phyloP scores from a whole-genome alignment of 1,284 basidiomycete species.

The Naganishia cerealis region DNA sequence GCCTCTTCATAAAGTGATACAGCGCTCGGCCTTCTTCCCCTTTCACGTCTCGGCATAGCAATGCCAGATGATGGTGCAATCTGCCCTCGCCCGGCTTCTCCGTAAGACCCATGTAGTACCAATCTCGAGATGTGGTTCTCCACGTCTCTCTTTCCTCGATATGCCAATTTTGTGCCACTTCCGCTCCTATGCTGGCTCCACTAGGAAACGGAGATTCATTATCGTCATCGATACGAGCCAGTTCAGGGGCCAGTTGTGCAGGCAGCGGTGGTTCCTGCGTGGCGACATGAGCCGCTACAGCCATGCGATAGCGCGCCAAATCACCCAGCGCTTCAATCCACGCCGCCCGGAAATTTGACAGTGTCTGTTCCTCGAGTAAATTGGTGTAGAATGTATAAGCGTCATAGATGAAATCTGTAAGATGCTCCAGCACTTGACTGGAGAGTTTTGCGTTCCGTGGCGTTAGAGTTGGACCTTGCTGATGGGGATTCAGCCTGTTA shows the following conservation, averaged over 20 bases:
- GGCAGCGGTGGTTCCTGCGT: slow-evolving; percentile 56
- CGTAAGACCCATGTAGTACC: slow-evolving; percentile 84
- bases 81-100: slow-evolving; percentile 88
- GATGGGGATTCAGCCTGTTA: slow-evolving; percentile 19
- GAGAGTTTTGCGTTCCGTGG: slow-evolving; percentile 28
- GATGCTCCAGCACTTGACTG: slow-evolving; percentile 61
- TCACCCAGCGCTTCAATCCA: slow-evolving; percentile 98
- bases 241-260: slow-evolving; percentile 12
- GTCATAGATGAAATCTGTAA: slow-evolving; percentile 89
- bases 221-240: slow-evolving; percentile 39
- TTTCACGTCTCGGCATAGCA: slow-evolving; percentile 77
- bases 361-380: slow-evolving; percentile 76
- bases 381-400: slow-evolving; percentile 91
- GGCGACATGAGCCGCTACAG: slow-evolving; percentile 63
- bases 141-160: slow-evolving; percentile 88
- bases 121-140: slow-evolving; percentile 83
- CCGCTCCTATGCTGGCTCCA: slow-evolving; percentile 78
- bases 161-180: slow-evolving; percentile 80
- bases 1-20: slow-evolving; percentile 97
- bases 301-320: slow-evolving; percentile 90
- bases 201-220: slow-evolving; percentile 41
- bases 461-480: slow-evolving; percentile 35
- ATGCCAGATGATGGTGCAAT: slow-evolving; percentile 89
- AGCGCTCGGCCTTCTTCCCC: slow-evolving; percentile 80
- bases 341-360: slow-evolving; percentile 69